Evolutionary conservation across 495 filamentous ascomycete genomes (phyloP).

Genomic region (Penicillium goetzii): DNA sequence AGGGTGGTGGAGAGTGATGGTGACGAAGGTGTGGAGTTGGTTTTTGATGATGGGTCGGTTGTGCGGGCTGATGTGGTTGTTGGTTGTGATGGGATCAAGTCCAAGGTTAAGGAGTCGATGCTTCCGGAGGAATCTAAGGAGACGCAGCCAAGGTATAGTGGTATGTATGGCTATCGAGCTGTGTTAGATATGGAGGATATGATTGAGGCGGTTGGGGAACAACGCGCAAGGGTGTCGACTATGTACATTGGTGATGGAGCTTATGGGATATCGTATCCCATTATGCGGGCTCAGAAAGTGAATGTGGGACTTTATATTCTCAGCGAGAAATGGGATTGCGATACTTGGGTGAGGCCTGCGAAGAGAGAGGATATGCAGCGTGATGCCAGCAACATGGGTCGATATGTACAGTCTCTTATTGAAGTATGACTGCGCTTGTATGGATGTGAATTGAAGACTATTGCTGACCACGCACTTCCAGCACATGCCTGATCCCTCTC

Average conservation of each 20-base stretch:
- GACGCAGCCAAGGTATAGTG: conserved; percentile 47
- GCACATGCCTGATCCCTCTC: conserved; percentile 49
- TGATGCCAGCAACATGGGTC: conserved; percentile 60
- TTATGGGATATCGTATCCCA: conserved; percentile 67
- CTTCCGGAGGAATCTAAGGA: conserved; percentile 42
- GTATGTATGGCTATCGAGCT: conserved; percentile 60
- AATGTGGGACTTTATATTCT: conserved; percentile 59
- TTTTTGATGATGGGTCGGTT: conserved; percentile 40
- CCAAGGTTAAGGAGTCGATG: conserved; percentile 49
- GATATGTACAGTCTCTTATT: conserved; percentile 49
- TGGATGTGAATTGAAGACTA: background rate
- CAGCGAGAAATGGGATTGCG: conserved; percentile 49
- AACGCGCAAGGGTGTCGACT: conserved; percentile 52
- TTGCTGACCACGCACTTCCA: conserved; percentile 4
- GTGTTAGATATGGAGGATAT: conserved; percentile 65
- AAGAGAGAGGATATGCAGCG: conserved; percentile 58
- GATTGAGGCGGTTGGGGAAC: conserved; percentile 54
- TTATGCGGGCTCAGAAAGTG: conserved; percentile 63
- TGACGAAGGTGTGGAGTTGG: conserved; percentile 23
- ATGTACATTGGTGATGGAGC: conserved; percentile 61
- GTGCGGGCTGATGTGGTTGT: conserved; percentile 50
- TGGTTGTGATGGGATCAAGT: conserved; percentile 64
- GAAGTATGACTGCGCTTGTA: conserved; percentile 28
- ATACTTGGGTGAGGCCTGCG: conserved; percentile 60
- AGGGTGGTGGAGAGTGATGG: conserved; percentile 18